phyloP scores from a whole-genome alignment of 495 filamentous ascomycete genomes.

The Talaromyces nanjingensis region DNA sequence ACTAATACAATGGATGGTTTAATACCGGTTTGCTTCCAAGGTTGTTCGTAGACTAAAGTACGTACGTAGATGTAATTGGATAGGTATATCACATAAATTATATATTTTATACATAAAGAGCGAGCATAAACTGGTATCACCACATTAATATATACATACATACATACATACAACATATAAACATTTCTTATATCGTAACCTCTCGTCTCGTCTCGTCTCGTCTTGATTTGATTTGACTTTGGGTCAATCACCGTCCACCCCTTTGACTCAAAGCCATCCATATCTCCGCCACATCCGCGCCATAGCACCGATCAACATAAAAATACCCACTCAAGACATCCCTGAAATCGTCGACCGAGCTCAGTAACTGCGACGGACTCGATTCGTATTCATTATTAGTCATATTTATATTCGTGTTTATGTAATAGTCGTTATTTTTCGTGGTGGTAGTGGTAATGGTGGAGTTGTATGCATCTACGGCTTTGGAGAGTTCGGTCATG shows the following conservation, averaged over 20 bases:
- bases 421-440: not conserved
- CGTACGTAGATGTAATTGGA: too few relatives aligned
- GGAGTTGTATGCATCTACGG: slow-evolving; percentile 10
- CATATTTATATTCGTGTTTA: not conserved
- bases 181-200: not conserved
- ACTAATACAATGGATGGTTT: not conserved
- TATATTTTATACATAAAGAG: not conserved
- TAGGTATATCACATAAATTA: not conserved
- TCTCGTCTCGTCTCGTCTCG: not conserved
- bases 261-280: slow-evolving; percentile 18
- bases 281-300: slow-evolving; percentile 24
- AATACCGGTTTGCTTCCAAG: too few relatives aligned
- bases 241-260: not conserved
- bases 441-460: not conserved
- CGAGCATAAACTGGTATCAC: not conserved
- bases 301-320: slow-evolving; percentile 35
- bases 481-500: slow-evolving; percentile 27
- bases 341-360: slow-evolving; percentile 22
- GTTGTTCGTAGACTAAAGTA: too few relatives aligned
- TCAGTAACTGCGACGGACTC: not conserved
- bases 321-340: slow-evolving; percentile 31
- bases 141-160: not conserved
- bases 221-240: not conserved
- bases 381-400: not conserved
- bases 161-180: not conserved